Evolutionary conservation across 192 early-diverging fungal species (phyloP), one percentile per base, ranked within the genome.

Genomic region (Coemansia sp.): DNA sequence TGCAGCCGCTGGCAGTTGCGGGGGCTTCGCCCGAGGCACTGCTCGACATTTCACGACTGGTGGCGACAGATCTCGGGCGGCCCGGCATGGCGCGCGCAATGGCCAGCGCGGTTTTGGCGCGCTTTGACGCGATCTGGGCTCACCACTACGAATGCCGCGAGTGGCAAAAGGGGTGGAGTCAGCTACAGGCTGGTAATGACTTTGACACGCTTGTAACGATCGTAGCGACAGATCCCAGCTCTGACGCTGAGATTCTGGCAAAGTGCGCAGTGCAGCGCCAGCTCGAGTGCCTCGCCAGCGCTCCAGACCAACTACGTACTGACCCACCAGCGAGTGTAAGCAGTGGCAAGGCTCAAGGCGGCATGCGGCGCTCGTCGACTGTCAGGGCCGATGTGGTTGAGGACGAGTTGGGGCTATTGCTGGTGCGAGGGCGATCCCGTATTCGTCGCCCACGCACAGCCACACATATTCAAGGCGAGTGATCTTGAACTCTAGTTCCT

Each of bases 131-230:
- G 3, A 72, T 83, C 33, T 83, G 80, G 75, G 36, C 24, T 34
- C 75, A 70, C 45, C 69, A 77, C 50, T 16, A 16, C 41, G 66
- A 74, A 46, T 77, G 75, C 67, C 33, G 63, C 24, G 63, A 48
- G 10, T 73, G 75, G 80, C 75, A 77, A 59, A 64, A 56, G 29
- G 69, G 62, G 21, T 83, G 80, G 80, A 63, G 56, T n/a, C 62
- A 39, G 21, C 62, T 72, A 14, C 80, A 77, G 63, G 21, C 21
- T 16, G 62, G 36, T 34, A 68, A 27, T 29, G 21, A 19, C 13
- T 6, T 40, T 27, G 24, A 27, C 24, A 27, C 0, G 24, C 1
- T 27, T 27, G 24, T 27, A 27, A 27, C 24, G 24, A 27, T 27
- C 24, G 24, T 27, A 27, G 24, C 24, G 39, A 40, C 39, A 0